Evolutionary conservation across 306 rosid species (phyloP), one percentile per base, ranked within the genome.

Genomic region (Fragaria nilgerrensis): DNA sequence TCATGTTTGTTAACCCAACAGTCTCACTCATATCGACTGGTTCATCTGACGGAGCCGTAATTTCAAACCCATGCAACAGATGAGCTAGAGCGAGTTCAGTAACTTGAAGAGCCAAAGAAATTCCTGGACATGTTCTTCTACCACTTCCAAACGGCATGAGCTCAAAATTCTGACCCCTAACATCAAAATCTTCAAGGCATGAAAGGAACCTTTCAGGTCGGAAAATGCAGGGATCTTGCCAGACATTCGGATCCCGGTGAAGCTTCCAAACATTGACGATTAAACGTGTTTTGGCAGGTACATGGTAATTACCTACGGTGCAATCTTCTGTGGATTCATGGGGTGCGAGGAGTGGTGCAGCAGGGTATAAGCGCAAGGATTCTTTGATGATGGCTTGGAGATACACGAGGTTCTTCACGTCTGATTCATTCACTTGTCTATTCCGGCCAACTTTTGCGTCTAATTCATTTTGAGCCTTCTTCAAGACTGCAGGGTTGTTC

Each of bases 121-220:
- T 17, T 44, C 80, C 84, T 0, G 86, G 88, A 13, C 88, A 81
- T 4, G 78, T 63, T 63, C 85, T 85, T 43, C 88, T 74, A 5
- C 88, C 88, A 1, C 82, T 76, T 19, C 84, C 80, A 34, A 85
- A 85, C 52, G 86, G 86, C 34, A 79, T 72, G 16, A 79, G 17
- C 20, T 82, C 73, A 2, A 79, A 80, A 29, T 47, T 48, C 2
- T 79, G 74, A 2, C 83, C 86, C 52, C 78, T 64, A 15, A 79
- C 70, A 36, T 82, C 85, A 6, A 74, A 2, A 49, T 63, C 72
- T 2, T 55, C 56, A 2, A 36, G 58, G 10, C 36, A 29, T 0
- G 76, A 65, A 19, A 85, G 68, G 17, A 85, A 85, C 9, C 86
- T 76, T 36, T 85, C 80, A 0, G 84, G 88, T 13, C 2, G 15